phyloP scores from a whole-genome alignment of 768 basidiomycete genomes.

The Clathrus columnatus region DNA sequence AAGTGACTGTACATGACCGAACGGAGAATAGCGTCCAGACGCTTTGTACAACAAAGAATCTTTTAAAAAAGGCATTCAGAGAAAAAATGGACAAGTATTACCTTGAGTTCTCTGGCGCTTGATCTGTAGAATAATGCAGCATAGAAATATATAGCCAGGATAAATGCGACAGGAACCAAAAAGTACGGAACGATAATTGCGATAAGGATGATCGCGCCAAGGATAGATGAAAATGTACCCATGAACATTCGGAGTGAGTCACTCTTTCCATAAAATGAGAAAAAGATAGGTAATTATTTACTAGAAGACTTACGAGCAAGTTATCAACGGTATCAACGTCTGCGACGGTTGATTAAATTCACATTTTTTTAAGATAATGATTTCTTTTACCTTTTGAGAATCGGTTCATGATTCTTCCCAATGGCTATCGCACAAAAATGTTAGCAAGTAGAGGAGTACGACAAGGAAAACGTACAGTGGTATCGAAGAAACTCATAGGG shows the following conservation, averaged over 20 bases:
- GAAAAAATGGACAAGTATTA: conserved; percentile 18
- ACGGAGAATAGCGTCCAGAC: conserved; percentile 69
- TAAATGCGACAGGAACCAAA: conserved; percentile 59
- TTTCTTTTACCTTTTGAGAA: conserved; percentile 60
- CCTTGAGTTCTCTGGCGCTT: conserved; percentile 83
- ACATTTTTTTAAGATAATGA: background rate
- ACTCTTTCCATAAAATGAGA: conserved; percentile 11
- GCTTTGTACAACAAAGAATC: background rate
- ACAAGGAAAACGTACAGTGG: conserved; percentile 40
- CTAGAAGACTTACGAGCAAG: conserved; percentile 42
- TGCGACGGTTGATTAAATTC: conserved; percentile 16
- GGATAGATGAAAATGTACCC: conserved; percentile 50
- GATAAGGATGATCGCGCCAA: conserved; percentile 73
- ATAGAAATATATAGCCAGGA: conserved; percentile 55
- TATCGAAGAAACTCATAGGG: conserved; percentile 88
- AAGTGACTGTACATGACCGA: conserved; percentile 88
- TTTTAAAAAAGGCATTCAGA: background rate
- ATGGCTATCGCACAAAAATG: conserved; percentile 36
- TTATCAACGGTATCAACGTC: conserved; percentile 82
- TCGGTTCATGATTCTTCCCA: conserved; percentile 85
- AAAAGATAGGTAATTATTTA: conserved; percentile 9
- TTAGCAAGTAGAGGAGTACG: conserved; percentile 7
- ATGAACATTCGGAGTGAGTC: conserved; percentile 71
- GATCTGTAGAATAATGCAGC: conserved; percentile 77
- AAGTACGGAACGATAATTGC: conserved; percentile 78